Base-by-base conservation (phyloP, 345 rosid species). In the Mallotus nudiflorus region DNA sequence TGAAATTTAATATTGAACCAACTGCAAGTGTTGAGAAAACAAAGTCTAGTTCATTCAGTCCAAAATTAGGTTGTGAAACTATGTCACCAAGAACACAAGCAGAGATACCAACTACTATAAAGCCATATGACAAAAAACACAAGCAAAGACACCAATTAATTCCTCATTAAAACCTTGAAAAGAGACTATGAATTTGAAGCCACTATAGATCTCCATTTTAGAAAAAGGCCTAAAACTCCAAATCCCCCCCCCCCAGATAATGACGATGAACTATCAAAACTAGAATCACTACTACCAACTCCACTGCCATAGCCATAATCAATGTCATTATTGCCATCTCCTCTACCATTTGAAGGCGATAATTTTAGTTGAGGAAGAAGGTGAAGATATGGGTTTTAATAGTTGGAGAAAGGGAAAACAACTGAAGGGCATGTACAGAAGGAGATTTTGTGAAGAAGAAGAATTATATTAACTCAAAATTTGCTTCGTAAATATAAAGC, bases 61-160 rank as follows among this genome's bases (percentile, higher is more conserved):
- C 99, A 18, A 92, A 96, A 74, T 96, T 92, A 0, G 99, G 98
- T 4, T 98, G 98, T 22, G 98, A 86, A 3, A 98, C 94, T 98
- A 96, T 92, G 67, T 96, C 99, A 0, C 99, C 99, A 3, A 92
- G 80, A 20, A 96, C 91, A 51, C 91, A 86, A 6, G 99, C 91
- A 6, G 86, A n/a, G n/a, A n/a, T n/a, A n/a, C n/a, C n/a, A n/a
- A n/a, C n/a, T n/a, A n/a, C n/a, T n/a, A n/a, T n/a, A n/a, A n/a
- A n/a, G n/a, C n/a, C n/a, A n/a, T n/a, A n/a, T n/a, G n/a, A n/a
- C n/a, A n/a, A n/a, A n/a, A n/a, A n/a, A n/a, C n/a, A n/a, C n/a
- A n/a, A n/a, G n/a, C n/a, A n/a, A n/a, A 85, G 2, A 96, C 93
- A 3, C 99, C 99, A 1, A 96, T 98, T 5, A 91, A 68, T 73